Percentiles rank a stretch among this genome's conserved stretches.
phyloP scores from a whole-genome alignment of 371 early-diverging fungal species.

The Massospora cicadina region DNA sequence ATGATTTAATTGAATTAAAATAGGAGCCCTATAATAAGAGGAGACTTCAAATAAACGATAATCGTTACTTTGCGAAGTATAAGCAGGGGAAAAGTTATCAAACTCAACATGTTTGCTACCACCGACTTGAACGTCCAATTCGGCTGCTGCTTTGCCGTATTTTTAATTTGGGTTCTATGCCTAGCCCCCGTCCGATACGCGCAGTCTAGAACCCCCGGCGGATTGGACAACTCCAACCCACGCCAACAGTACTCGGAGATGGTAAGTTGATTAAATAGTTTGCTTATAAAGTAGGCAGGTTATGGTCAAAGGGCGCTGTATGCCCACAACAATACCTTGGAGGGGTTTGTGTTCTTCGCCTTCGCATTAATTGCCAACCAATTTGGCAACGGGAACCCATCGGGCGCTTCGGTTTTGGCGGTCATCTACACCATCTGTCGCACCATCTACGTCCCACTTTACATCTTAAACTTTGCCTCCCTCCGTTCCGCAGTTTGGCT shows the following conservation, averaged over 20 bases:
- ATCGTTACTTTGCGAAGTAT: too few relatives aligned
- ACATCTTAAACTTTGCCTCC: not conserved
- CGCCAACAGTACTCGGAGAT: not conserved
- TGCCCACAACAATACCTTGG: conserved; percentile 9
- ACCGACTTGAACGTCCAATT: conserved; percentile 8
- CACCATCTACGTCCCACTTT: conserved; percentile 3
- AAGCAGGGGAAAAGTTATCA: not conserved
- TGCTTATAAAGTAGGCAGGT: not conserved
- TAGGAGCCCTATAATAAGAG: too few relatives aligned
- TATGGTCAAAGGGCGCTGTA: not conserved
- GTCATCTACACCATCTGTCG: not conserved
- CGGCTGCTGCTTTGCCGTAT: not conserved
- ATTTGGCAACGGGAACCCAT: not conserved
- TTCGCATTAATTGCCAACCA: conserved; percentile 6
- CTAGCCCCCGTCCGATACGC: conserved; percentile 4
- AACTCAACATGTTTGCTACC: not conserved
- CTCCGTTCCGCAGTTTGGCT: not conserved
- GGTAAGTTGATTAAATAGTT: not conserved
- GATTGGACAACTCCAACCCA: conserved; percentile 4
- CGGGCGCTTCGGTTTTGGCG: not conserved
- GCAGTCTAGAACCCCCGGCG: conserved; percentile 4
- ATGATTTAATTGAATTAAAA: too few relatives aligned
- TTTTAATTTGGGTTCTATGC: conserved; percentile 1
- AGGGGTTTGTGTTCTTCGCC: conserved; percentile 10
- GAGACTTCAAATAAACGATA: too few relatives aligned